Percentiles rank a stretch among this genome's conserved stretches.
Conservation (phyloP, 495 filamentous ascomycete genomes). For the Daldinia decipiens region DNA sequence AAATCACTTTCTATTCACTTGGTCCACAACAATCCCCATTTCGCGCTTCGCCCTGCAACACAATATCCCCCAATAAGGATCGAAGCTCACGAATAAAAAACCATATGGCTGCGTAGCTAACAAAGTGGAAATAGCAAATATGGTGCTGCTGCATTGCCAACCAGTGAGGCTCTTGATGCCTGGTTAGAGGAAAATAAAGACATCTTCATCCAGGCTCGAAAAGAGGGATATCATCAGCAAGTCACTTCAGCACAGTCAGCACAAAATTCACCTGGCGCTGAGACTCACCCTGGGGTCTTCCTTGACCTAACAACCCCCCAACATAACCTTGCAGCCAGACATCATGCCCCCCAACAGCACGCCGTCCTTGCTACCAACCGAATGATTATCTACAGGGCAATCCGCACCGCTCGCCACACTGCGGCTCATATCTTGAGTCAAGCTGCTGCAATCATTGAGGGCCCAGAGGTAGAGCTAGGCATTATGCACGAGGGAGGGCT, state of each 20-base stretch:
- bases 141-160: conserved; percentile 23
- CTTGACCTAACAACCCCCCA: not conserved
- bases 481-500: not conserved
- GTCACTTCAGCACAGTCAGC: not conserved
- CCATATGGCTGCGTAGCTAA: not conserved
- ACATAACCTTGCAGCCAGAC: not conserved
- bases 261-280: not conserved
- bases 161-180: conserved; percentile 8
- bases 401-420: conserved; percentile 1
- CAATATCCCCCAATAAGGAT: not conserved
- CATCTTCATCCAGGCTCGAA: conserved; percentile 15
- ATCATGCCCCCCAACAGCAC: not conserved
- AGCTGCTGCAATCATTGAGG: conserved; percentile 5
- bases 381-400: conserved; percentile 4
- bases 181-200: conserved; percentile 33
- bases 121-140: conserved; percentile 21
- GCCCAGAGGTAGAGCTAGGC: not conserved
- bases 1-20: not conserved
- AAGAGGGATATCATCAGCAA: not conserved
- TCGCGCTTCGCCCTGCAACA: not conserved
- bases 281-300: not conserved
- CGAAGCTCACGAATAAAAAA: not conserved
- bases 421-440: not conserved
- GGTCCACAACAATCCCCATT: not conserved
- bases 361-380: not conserved